phyloP scores from a whole-genome alignment of 345 rosid species.

The Crucihimalaya himalaica region DNA sequence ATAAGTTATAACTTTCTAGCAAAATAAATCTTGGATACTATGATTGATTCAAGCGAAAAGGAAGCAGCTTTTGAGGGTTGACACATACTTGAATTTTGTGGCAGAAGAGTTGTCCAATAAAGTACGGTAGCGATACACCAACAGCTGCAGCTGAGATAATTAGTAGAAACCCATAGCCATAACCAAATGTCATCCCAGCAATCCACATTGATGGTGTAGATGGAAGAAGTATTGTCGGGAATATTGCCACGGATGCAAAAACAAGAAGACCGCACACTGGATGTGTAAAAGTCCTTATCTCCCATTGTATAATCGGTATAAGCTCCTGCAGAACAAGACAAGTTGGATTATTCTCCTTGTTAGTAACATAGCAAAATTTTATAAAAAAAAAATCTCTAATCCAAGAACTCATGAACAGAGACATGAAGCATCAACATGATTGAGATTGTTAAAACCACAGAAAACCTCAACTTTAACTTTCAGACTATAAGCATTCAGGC shows the following conservation, averaged over 20 bases:
- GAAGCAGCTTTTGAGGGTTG: background rate
- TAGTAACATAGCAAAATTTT: too few species aligned
- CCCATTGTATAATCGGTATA: conserved; percentile 51
- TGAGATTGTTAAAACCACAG: too few species aligned
- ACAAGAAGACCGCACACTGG: conserved; percentile 76
- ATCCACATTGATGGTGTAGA: conserved; percentile 98
- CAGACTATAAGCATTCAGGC: too few species aligned
- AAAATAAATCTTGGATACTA: background rate
- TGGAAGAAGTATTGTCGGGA: conserved; percentile 79
- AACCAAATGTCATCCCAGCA: conserved; percentile 96
- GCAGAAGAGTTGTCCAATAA: conserved; percentile 76
- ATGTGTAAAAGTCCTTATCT: conserved; percentile 73
- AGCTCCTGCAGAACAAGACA: background rate
- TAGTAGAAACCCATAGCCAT: conserved; percentile 88
- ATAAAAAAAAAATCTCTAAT: background rate
- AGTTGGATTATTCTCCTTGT: background rate
- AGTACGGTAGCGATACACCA: conserved; percentile 90
- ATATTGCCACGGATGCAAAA: conserved; percentile 76
- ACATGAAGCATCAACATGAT: background rate
- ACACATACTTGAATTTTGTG: conserved; percentile 68
- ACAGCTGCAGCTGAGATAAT: conserved; percentile 61
- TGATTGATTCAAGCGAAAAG: conserved; percentile 23
- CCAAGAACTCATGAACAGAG: too few species aligned
- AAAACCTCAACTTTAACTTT: too few species aligned
- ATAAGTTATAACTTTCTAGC: background rate